phyloP scores from a whole-genome alignment of 768 basidiomycete species.

The Daedalea quercina region DNA sequence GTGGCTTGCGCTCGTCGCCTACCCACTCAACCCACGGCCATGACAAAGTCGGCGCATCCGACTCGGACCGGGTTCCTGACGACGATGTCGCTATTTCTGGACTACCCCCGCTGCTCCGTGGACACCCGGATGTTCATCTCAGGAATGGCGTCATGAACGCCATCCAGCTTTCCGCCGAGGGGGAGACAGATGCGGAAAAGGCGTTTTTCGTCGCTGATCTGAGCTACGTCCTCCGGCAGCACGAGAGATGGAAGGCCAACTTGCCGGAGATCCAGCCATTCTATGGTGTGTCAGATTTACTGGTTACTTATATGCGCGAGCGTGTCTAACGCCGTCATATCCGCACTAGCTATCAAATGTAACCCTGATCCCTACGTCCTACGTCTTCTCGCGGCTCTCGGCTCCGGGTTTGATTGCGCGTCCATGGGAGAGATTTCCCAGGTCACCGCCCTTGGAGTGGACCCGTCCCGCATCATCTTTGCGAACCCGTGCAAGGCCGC shows the following conservation, averaged over 20 bases:
- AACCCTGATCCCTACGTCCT: slow-evolving; percentile 96
- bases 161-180: slow-evolving; percentile 39
- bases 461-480: slow-evolving; percentile 84
- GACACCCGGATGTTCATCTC: slow-evolving; percentile 69
- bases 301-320: slow-evolving; percentile 4
- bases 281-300: slow-evolving; percentile 60
- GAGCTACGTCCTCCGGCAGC: slow-evolving; percentile 78
- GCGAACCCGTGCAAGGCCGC: slow-evolving; percentile 98
- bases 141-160: slow-evolving; percentile 72
- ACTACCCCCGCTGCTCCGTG: slow-evolving; percentile 60
- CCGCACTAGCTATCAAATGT: slow-evolving; percentile 79
- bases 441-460: slow-evolving; percentile 68
- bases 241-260: slow-evolving; percentile 70
- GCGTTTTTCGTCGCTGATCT: slow-evolving; percentile 98
- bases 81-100: slow-evolving; percentile 48
- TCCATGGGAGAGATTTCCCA: slow-evolving; percentile 88
- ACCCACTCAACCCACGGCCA: not conserved
- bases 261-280: slow-evolving; percentile 89
- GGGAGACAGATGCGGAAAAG: slow-evolving; percentile 73
- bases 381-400: slow-evolving; percentile 82
- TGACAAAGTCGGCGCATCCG: not conserved
- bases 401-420: slow-evolving; percentile 95
- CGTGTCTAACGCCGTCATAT: slow-evolving; percentile 14
- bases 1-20: slow-evolving; percentile 11
- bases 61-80: slow-evolving; percentile 15